phyloP scores from a whole-genome alignment of 2,329 filamentous ascomycete species.

The Sordariomycetes sp. region DNA sequence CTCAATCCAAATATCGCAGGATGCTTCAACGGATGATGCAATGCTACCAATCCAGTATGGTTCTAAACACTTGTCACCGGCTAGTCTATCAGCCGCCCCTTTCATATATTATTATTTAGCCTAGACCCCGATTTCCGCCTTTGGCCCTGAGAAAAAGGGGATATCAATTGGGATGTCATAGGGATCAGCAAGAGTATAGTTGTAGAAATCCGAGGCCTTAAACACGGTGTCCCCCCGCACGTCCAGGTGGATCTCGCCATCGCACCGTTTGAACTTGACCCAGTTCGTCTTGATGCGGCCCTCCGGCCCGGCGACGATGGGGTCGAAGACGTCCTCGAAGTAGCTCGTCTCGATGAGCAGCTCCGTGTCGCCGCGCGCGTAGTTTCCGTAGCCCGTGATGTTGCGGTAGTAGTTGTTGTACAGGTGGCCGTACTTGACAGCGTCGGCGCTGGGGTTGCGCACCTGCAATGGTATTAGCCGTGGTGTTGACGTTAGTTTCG shows the following conservation, averaged over 20 bases:
- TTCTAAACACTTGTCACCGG: too few species aligned
- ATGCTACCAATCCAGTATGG: too few species aligned
- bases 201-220: constrained; percentile 18
- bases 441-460: constrained; percentile 9
- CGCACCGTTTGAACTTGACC: constrained; percentile 29
- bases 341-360: constrained; percentile 9
- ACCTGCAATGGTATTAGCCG: too few species aligned
- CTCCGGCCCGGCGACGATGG: constrained; percentile 6
- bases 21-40: too few species aligned
- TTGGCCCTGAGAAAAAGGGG: neutral
- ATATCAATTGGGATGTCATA: neutral
- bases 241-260: constrained; percentile 27
- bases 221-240: constrained; percentile 20
- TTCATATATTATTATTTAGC: neutral
- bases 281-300: constrained; percentile 24
- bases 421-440: constrained; percentile 8
- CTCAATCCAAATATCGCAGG: too few species aligned
- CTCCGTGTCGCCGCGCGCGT: constrained; percentile 8
- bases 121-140: neutral
- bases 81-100: neutral
- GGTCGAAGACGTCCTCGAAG: constrained; percentile 9
- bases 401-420: constrained; percentile 10
- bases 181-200: constrained; percentile 13
- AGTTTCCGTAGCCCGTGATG: constrained; percentile 9
- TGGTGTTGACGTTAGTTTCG: too few species aligned